Conservation (phyloP, 2,329 filamentous ascomycete species). For the Colletotrichum cordylinicola region DNA sequence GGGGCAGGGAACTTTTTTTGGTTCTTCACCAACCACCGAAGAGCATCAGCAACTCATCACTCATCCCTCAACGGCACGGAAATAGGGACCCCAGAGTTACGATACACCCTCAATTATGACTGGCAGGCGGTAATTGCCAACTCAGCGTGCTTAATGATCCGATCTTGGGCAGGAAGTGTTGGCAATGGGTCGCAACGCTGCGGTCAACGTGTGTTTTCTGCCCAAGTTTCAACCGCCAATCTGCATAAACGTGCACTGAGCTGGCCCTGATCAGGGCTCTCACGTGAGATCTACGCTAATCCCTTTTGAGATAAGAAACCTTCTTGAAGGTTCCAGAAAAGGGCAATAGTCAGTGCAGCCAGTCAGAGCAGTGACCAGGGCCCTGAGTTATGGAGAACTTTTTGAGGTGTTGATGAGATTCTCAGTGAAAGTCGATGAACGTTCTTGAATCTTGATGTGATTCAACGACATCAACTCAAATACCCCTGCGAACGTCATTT, state of each 20-base stretch:
- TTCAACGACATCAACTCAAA: background rate
- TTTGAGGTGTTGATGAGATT: slow-evolving; percentile 15
- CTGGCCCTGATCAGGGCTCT: slow-evolving; percentile 20
- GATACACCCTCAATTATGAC: background rate
- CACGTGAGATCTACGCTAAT: slow-evolving; percentile 31
- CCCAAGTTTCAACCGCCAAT: slow-evolving; percentile 10
- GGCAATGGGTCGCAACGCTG: background rate
- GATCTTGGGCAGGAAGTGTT: background rate
- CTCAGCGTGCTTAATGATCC: slow-evolving; percentile 3
- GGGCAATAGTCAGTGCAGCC: slow-evolving; percentile 16
- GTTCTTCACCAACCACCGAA: slow-evolving; percentile 24
- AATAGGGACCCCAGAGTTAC: background rate
- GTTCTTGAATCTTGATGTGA: slow-evolving; percentile 14
- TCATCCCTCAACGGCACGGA: background rate
- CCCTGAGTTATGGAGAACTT: slow-evolving; percentile 16
- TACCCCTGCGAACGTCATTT: background rate
- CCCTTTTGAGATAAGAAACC: slow-evolving; percentile 25
- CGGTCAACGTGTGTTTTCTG: background rate
- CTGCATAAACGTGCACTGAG: slow-evolving; percentile 18
- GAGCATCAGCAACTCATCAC: background rate
- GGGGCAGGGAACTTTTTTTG: slow-evolving; percentile 50
- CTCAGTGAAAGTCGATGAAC: slow-evolving; percentile 12
- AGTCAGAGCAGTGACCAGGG: slow-evolving; percentile 2
- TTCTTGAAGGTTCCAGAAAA: slow-evolving; percentile 51
- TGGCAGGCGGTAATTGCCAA: slow-evolving; percentile 8